These are phyloP conservation scores for Scleroderma citrinum DNA, from an alignment of 768 basidiomycete genomes.

Conservation along the genomic window DNA sequence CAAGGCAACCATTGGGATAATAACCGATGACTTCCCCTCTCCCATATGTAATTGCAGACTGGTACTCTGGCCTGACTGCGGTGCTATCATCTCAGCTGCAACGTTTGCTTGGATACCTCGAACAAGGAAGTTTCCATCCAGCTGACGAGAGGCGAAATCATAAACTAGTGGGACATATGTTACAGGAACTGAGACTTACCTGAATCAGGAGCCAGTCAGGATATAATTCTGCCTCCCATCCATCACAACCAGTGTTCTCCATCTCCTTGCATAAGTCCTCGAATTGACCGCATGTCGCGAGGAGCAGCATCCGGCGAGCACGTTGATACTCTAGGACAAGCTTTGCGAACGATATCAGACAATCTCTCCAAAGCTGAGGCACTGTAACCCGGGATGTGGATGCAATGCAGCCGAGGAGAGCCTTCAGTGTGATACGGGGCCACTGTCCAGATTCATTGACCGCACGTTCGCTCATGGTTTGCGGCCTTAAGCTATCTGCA, in stretches of 20 bases:
- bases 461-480: conserved; percentile 13
- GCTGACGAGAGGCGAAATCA: not conserved
- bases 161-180: not conserved
- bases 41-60: conserved; percentile 28
- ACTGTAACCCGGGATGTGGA: conserved; percentile 14
- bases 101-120: conserved; percentile 19
- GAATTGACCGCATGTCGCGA: conserved; percentile 13
- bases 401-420: conserved; percentile 28
- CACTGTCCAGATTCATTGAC: conserved; percentile 26
- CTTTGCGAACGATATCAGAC: conserved; percentile 26
- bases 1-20: conserved; percentile 20
- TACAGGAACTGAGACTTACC: conserved; percentile 20
- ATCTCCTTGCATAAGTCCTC: conserved; percentile 29
- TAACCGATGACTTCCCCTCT: conserved; percentile 32
- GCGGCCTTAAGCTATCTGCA: conserved; percentile 8
- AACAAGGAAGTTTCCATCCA: conserved; percentile 12
- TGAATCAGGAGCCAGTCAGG: conserved; percentile 44
- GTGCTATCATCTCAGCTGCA: conserved; percentile 24
- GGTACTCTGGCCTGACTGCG: conserved; percentile 12
- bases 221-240: conserved; percentile 13
- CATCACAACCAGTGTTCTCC: conserved; percentile 19
- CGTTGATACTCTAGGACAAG: conserved; percentile 31
- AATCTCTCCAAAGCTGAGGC: conserved; percentile 24
- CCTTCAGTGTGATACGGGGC: conserved; percentile 30
- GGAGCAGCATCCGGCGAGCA: conserved; percentile 29